phyloP scores from a whole-genome alignment of 352 stramenopile genomes.

The Globisporangium spiculum region DNA sequence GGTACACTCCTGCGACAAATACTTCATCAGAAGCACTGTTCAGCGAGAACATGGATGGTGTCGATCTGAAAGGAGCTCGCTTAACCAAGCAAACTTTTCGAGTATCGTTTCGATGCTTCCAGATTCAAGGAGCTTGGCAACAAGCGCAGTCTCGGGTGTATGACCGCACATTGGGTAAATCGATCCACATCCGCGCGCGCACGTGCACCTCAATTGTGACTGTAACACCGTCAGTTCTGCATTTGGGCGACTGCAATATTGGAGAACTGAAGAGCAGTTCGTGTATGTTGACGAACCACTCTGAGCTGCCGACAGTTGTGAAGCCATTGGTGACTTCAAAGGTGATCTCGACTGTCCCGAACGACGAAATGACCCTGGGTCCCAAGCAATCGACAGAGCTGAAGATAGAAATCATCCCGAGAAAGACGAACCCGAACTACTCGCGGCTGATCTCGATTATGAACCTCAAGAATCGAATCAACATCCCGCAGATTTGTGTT shows the following conservation, averaged over 20 bases:
- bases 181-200: slow-evolving; percentile 78
- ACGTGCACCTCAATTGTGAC: slow-evolving; percentile 89
- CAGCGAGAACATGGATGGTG: slow-evolving; percentile 44
- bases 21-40: slow-evolving; percentile 37
- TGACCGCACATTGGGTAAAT: slow-evolving; percentile 83
- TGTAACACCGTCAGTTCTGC: slow-evolving; percentile 77
- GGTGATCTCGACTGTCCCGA: slow-evolving; percentile 86
- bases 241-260: slow-evolving; percentile 89
- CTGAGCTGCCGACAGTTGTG: slow-evolving; percentile 82
- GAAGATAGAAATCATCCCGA: slow-evolving; percentile 88
- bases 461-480: slow-evolving; percentile 87
- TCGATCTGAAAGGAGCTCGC: slow-evolving; percentile 79
- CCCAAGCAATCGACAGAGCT: slow-evolving; percentile 87
- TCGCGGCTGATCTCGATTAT: slow-evolving; percentile 83
- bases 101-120: slow-evolving; percentile 84
- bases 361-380: slow-evolving; percentile 83
- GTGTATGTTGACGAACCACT: slow-evolving; percentile 88
- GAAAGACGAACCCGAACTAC: slow-evolving; percentile 89
- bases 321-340: slow-evolving; percentile 87
- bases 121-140: slow-evolving; percentile 84
- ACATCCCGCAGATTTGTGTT: slow-evolving; percentile 83
- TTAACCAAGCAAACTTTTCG: slow-evolving; percentile 87
- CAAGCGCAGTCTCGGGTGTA: slow-evolving; percentile 84
- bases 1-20: slow-evolving; percentile 65
- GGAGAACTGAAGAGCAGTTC: slow-evolving; percentile 84